Percentiles rank a stretch among this genome's conserved stretches.
Evolutionary conservation across 371 early-diverging fungal genomes (phyloP).

Genomic region (Syncephalis fuscata): DNA sequence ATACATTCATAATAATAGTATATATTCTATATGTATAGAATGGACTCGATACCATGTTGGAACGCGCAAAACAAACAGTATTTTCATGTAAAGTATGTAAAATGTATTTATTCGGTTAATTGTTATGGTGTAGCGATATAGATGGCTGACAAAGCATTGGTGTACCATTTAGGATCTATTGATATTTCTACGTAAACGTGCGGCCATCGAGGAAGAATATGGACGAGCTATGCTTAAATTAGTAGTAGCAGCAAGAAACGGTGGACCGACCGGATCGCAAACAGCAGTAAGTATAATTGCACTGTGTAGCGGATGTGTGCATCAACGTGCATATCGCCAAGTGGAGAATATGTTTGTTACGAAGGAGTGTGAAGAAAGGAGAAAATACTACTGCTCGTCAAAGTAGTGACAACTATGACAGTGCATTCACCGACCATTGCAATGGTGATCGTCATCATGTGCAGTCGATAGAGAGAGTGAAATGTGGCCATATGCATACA

Average conservation of each 20-base stretch:
- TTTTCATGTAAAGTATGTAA: conserved; percentile 6
- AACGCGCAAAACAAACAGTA: conserved; percentile 6
- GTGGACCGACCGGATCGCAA: conserved; percentile 17
- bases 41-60: conserved; percentile 2
- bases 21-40: conserved; percentile 1
- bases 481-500: background rate
- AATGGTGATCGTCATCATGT: too few relatives aligned
- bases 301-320: too few relatives aligned
- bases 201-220: conserved; percentile 32
- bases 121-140: too few relatives aligned
- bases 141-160: too few relatives aligned
- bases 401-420: too few relatives aligned
- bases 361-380: background rate
- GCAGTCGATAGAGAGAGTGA: background rate
- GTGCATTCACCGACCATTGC: too few relatives aligned
- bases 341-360: too few relatives aligned
- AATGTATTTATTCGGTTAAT: too few relatives aligned
- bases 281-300: conserved; percentile 17
- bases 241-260: conserved; percentile 15
- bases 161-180: conserved; percentile 18
- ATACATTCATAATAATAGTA: background rate
- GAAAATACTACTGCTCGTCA: too few relatives aligned
- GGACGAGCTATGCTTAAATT: conserved; percentile 25
- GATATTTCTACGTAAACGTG: conserved; percentile 27
- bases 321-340: too few relatives aligned